Percentiles rank a stretch among this genome's conserved stretches.
These are phyloP conservation scores for Chalciporus piperatus DNA, from an alignment of 768 basidiomycete species.

Conservation along the genomic window DNA sequence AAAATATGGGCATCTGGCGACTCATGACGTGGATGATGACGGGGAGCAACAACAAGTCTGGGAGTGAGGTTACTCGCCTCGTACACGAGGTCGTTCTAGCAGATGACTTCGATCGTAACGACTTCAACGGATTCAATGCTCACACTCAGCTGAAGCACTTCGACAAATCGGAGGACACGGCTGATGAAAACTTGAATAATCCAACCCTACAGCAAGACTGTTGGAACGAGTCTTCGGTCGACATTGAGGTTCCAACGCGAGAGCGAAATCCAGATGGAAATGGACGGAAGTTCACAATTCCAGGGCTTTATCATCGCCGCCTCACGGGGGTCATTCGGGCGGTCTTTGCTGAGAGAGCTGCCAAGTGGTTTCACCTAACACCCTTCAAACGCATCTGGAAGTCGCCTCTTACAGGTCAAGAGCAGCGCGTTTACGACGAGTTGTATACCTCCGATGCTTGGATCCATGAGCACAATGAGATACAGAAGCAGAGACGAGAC, in stretches of 20 bases:
- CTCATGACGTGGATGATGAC: constrained; percentile 17
- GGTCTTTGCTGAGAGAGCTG: constrained; percentile 1
- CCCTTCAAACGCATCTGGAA: constrained; percentile 25
- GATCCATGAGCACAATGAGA: constrained; percentile 17
- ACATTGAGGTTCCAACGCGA: constrained; percentile 32
- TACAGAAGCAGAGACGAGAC: constrained; percentile 15
- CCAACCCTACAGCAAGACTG: background rate
- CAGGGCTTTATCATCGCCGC: constrained; percentile 26
- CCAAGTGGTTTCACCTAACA: constrained; percentile 22
- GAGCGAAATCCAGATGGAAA: constrained; percentile 6
- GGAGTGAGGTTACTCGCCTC: constrained; percentile 4
- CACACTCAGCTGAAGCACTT: constrained; percentile 5
- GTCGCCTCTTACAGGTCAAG: constrained; percentile 1
- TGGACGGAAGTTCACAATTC: constrained; percentile 18
- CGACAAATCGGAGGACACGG: constrained; percentile 5
- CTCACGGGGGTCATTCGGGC: constrained; percentile 15
- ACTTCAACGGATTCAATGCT: constrained; percentile 19
- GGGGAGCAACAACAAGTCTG: constrained; percentile 7
- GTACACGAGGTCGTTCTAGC: constrained; percentile 1
- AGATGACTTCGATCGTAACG: constrained; percentile 1
- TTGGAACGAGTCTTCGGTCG: constrained; percentile 15
- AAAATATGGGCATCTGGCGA: constrained; percentile 4
- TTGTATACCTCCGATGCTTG: constrained; percentile 25
- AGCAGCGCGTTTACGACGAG: constrained; percentile 20
- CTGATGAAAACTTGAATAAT: background rate